Conservation (phyloP, 2,329 filamentous ascomycete species). For the Apiospora rasikravindrae region DNA sequence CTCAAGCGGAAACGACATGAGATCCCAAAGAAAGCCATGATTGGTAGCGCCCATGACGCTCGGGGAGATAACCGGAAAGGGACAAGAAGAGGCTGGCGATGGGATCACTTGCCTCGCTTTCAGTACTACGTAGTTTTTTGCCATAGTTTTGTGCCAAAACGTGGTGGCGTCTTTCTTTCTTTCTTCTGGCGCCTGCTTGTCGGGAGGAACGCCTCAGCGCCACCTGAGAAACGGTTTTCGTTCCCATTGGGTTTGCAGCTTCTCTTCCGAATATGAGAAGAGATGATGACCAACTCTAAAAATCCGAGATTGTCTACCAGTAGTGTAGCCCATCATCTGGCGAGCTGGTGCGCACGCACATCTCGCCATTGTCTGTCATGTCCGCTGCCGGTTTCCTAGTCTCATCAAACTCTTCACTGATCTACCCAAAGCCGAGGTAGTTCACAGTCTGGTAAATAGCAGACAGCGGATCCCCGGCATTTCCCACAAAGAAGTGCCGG, state of each 20-base stretch:
- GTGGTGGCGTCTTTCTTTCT: neutral
- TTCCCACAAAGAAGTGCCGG: neutral
- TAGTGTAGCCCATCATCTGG: neutral
- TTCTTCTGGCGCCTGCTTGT: neutral
- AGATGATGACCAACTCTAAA: neutral
- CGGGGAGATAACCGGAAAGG: neutral
- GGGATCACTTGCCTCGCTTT: neutral
- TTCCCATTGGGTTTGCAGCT: neutral
- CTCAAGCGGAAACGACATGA: neutral
- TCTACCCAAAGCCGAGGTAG: neutral
- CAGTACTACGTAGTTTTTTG: neutral
- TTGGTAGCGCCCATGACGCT: neutral
- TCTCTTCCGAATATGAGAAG: neutral
- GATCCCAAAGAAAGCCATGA: neutral
- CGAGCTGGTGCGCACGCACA: neutral
- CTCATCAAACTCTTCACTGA: neutral
- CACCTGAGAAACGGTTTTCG: neutral
- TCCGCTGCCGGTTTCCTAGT: neutral
- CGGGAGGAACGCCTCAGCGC: neutral
- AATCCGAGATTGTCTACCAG: neutral
- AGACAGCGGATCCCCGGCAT: neutral
- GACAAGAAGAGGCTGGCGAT: neutral
- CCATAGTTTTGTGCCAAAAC: neutral
- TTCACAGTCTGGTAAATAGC: neutral
- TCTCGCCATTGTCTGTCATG: neutral